Evolutionary conservation across 768 basidiomycete species (phyloP).

Genomic region (Tricholoma matsutake): DNA sequence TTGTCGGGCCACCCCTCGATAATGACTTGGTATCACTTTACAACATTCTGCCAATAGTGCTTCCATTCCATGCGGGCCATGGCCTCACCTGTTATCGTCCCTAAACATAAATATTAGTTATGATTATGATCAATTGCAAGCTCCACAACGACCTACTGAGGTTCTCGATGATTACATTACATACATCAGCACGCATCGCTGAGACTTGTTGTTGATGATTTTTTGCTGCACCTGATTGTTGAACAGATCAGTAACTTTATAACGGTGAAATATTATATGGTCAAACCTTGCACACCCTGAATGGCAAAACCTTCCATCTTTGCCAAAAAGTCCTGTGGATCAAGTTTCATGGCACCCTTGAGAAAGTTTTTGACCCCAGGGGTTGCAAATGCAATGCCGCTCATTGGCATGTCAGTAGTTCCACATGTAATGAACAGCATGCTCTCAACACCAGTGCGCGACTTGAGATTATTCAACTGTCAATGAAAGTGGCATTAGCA

Average conservation of each 20-base stretch:
- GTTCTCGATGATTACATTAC: constrained; percentile 2
- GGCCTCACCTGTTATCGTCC: too few relatives aligned
- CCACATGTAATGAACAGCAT: too few relatives aligned
- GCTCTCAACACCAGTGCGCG: background rate
- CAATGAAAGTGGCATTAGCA: background rate
- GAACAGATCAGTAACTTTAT: background rate
- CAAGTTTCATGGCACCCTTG: constrained; percentile 2
- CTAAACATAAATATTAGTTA: too few relatives aligned
- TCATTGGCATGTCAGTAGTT: background rate
- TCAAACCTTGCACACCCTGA: constrained; percentile 8
- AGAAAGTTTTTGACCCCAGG: constrained; percentile 6
- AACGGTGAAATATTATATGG: background rate
- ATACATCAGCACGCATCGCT: background rate
- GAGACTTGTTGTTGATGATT: constrained; percentile 3
- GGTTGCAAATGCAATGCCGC: constrained; percentile 1
- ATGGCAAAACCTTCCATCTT: constrained; percentile 11
- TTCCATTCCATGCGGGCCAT: too few relatives aligned
- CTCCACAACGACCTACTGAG: background rate
- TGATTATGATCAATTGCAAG: too few relatives aligned
- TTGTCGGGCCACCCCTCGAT: background rate
- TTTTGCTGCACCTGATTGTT: background rate
- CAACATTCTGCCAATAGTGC: too few relatives aligned
- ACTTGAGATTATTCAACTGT: background rate
- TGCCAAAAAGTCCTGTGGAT: constrained; percentile 5
- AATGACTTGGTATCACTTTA: too few relatives aligned